phyloP scores from a whole-genome alignment of 2,329 filamentous ascomycete genomes.

The Hypoxylon sp. region DNA sequence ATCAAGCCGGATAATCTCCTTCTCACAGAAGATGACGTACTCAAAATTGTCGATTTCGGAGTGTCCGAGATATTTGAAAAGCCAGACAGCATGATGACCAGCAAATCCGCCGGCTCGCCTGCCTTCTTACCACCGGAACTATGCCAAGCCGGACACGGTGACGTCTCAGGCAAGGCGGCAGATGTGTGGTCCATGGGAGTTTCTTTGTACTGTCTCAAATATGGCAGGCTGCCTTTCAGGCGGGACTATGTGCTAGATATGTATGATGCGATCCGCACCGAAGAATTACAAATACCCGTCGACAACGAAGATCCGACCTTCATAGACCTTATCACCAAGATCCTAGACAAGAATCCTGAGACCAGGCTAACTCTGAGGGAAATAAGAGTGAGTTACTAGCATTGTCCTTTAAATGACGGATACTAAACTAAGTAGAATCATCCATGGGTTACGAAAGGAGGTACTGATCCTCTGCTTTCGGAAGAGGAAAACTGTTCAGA shows the following conservation, averaged over 20 bases:
- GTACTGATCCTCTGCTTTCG: slow-evolving; percentile 82
- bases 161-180: slow-evolving; percentile 88
- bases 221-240: slow-evolving; percentile 90
- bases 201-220: slow-evolving; percentile 91
- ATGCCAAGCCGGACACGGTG: slow-evolving; percentile 87
- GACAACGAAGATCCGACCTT: slow-evolving; percentile 78
- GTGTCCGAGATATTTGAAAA: slow-evolving; percentile 99
- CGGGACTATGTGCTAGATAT: slow-evolving; percentile 84
- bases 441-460: slow-evolving; percentile 90
- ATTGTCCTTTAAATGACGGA: background rate
- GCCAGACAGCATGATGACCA: slow-evolving; percentile 84
- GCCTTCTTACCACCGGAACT: slow-evolving; percentile 95
- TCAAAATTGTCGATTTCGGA: slow-evolving; percentile 99
- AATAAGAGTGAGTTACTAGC: slow-evolving; percentile 75
- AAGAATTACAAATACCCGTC: slow-evolving; percentile 73
- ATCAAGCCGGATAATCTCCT: slow-evolving; percentile 98
- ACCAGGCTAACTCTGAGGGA: slow-evolving; percentile 88
- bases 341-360: slow-evolving; percentile 88
- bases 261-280: slow-evolving; percentile 87
- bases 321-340: slow-evolving; percentile 77
- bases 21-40: slow-evolving; percentile 89
- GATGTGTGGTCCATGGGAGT: slow-evolving; percentile 99
- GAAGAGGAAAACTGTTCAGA: slow-evolving; percentile 89
- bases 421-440: slow-evolving; percentile 74
- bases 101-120: slow-evolving; percentile 93